Evolutionary conservation across 2,329 filamentous ascomycete species (phyloP).

Genomic region (Botrytis medusae): DNA sequence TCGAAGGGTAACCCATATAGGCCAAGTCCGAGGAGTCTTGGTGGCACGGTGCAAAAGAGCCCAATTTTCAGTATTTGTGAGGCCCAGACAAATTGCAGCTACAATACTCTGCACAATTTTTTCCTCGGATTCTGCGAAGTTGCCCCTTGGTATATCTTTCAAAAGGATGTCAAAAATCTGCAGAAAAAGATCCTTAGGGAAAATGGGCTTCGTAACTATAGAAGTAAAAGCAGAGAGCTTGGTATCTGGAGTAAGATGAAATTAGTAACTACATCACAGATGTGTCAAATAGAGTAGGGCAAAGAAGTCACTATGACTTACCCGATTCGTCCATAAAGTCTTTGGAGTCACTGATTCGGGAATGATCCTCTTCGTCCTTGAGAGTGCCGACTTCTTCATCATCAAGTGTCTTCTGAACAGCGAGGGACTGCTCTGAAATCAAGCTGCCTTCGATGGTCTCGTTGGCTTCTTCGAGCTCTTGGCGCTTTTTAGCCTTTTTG

Average conservation of each 20-base stretch:
- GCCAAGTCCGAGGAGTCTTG: neutral
- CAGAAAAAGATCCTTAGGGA: neutral
- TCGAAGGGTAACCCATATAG: neutral
- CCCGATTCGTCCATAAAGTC: neutral
- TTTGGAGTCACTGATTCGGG: neutral
- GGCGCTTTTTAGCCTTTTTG: neutral
- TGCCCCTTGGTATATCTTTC: neutral
- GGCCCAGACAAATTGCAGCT: too few relatives aligned
- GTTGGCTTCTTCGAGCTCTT: too few relatives aligned
- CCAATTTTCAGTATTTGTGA: too few relatives aligned
- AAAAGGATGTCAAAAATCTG: neutral
- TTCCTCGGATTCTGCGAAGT: neutral
- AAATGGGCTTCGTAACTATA: neutral
- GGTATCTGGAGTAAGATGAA: neutral
- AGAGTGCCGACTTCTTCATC: neutral
- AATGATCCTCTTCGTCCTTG: neutral
- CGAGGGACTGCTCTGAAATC: neutral
- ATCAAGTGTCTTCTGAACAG: neutral
- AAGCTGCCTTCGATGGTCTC: neutral
- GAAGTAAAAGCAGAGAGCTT: neutral
- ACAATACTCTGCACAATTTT: neutral
- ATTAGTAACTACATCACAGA: neutral
- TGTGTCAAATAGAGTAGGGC: accelerated
- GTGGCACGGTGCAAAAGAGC: too few relatives aligned
- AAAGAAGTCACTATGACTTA: neutral